A percentile compares a stretch with the other conserved stretches of the same genome.
Conservation (phyloP, 768 basidiomycete genomes). For the Hygrocybe punicea region DNA sequence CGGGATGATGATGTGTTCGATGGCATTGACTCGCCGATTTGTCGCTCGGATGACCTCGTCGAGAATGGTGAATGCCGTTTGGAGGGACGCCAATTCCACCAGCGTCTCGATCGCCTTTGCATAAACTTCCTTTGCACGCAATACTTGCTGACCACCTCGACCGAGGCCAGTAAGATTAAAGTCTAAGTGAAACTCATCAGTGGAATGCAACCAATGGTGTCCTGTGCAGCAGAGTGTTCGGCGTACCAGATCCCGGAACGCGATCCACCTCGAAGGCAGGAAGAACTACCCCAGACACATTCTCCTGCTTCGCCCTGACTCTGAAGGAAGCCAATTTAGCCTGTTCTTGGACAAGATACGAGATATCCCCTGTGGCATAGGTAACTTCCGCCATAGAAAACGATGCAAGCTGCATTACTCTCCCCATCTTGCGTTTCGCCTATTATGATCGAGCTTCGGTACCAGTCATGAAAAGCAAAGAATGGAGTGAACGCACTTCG, state of each 20-base stretch:
- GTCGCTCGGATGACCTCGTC: constrained; percentile 99
- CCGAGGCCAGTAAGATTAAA: constrained; percentile 97
- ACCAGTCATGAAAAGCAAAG: constrained; percentile 6
- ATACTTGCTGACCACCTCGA: constrained; percentile 93
- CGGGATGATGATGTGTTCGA: constrained; percentile 96
- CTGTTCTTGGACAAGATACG: constrained; percentile 96
- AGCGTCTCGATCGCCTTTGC: constrained; percentile 96
- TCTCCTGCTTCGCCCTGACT: constrained; percentile 94
- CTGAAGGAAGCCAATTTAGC: constrained; percentile 88
- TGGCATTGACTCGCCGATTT: constrained; percentile 97
- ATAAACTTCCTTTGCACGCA: constrained; percentile 94
- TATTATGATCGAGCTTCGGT: constrained; percentile 36
- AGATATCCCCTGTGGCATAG: constrained; percentile 95
- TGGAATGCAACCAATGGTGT: too few relatives aligned
- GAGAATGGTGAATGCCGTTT: constrained; percentile 97
- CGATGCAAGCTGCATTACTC: constrained; percentile 97
- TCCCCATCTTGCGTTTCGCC: constrained; percentile 99
- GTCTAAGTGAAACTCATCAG: constrained; percentile 45
- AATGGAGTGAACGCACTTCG: constrained; percentile 55
- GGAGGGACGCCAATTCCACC: constrained; percentile 92
- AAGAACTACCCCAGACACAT: constrained; percentile 93
- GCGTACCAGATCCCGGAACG: constrained; percentile 72
- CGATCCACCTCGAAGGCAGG: constrained; percentile 94
- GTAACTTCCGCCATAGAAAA: constrained; percentile 99
- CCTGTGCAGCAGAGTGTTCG: background rate